Evolutionary conservation across 192 early-diverging fungal species (phyloP).

Genomic region (Obelidium mucronatum): DNA sequence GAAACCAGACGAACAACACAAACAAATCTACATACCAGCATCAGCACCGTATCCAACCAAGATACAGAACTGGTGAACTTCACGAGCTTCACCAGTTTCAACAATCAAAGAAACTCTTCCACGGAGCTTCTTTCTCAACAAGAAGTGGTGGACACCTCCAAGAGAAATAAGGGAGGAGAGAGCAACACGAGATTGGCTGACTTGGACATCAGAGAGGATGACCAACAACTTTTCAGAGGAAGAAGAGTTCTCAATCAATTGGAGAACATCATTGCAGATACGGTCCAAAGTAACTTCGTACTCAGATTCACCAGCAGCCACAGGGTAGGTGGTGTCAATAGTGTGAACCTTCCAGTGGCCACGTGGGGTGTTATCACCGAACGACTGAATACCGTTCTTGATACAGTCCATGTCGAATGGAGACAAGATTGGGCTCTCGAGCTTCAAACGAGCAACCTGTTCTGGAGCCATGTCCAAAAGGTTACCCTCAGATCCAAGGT

Average conservation of each 20-base stretch:
- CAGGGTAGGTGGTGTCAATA: constrained; percentile 89
- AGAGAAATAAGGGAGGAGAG: constrained; percentile 86
- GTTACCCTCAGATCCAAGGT: constrained; percentile 94
- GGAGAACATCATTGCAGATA: constrained; percentile 81
- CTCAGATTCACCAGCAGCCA: constrained; percentile 76
- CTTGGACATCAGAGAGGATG: constrained; percentile 80
- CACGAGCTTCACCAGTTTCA: constrained; percentile 93
- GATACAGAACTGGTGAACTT: constrained; percentile 96
- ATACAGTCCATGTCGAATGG: constrained; percentile 83
- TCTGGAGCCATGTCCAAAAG: constrained; percentile 82
- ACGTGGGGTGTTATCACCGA: constrained; percentile 35
- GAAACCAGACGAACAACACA: not conserved
- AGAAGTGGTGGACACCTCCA: constrained; percentile 93
- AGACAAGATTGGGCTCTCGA: constrained; percentile 89
- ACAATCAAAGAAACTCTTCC: constrained; percentile 86
- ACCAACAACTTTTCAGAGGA: constrained; percentile 69
- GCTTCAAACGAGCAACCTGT: constrained; percentile 80
- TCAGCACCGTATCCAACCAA: constrained; percentile 96
- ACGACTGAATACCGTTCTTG: constrained; percentile 67
- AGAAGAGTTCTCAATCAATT: constrained; percentile 76
- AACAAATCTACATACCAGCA: constrained; percentile 56
- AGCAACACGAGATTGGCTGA: constrained; percentile 72
- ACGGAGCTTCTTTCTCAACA: constrained; percentile 88
- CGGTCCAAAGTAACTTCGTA: constrained; percentile 85
- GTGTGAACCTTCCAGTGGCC: constrained; percentile 79